These are phyloP conservation scores for Colletotrichum ledebouriae DNA, from an alignment of 2,329 filamentous ascomycete genomes.

Conservation along the genomic window DNA sequence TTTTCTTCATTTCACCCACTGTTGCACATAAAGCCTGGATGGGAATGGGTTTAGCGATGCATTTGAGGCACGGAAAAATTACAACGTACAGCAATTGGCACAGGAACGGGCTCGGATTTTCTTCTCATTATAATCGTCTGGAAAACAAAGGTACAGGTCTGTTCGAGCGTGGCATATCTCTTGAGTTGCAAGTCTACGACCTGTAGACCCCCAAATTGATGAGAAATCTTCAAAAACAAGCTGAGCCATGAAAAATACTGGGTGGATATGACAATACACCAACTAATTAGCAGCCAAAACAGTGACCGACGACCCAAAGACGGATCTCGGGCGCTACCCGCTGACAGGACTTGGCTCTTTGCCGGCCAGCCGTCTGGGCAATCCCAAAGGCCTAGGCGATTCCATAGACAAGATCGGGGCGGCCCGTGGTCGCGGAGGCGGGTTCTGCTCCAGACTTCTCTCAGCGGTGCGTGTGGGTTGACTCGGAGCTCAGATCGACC, in stretches of 20 bases:
- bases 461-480: constrained; percentile 9
- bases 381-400: neutral
- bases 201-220: constrained; percentile 33
- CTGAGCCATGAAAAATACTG: neutral
- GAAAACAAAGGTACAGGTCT: constrained; percentile 30
- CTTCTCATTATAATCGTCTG: constrained; percentile 38
- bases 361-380: no score
- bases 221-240: constrained; percentile 15
- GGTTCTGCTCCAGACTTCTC: neutral
- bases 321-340: no score
- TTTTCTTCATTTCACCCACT: constrained; percentile 26
- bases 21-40: constrained; percentile 17
- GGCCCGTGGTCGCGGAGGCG: constrained; percentile 23
- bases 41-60: constrained; percentile 35
- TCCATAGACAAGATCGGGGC: constrained; percentile 11
- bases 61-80: constrained; percentile 36
- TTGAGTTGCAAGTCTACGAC: constrained; percentile 8
- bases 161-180: constrained; percentile 34
- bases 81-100: constrained; percentile 25
- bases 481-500: neutral
- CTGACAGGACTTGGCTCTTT: no score
- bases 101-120: constrained; percentile 32
- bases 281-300: neutral
- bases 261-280: no score
- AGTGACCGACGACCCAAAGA: neutral